Percentiles rank a stretch among this genome's conserved stretches.
phyloP scores from a whole-genome alignment of 2,329 filamentous ascomycete genomes.

The Talaromyces sp. region DNA sequence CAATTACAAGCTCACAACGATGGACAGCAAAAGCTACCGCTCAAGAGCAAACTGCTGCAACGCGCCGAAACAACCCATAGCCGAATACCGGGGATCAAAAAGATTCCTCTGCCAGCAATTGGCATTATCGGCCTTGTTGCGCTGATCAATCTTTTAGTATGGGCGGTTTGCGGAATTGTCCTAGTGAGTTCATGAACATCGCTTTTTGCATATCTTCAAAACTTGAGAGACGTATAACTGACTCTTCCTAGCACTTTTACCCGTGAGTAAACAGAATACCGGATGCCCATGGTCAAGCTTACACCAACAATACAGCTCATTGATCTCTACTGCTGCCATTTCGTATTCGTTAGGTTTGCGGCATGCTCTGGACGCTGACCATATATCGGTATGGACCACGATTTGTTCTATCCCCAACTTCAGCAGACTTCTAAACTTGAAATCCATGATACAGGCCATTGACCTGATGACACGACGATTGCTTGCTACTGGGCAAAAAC shows the following conservation, averaged over 20 bases:
- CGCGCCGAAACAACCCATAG: conserved; percentile 44
- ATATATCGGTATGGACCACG: conserved; percentile 56
- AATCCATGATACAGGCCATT: conserved; percentile 57
- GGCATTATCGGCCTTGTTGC: conserved; percentile 53
- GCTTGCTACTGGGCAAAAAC: conserved; percentile 75
- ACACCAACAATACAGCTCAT: conserved; percentile 36
- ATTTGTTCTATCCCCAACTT: not conserved
- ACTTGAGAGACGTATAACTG: conserved; percentile 1
- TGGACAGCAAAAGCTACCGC: not conserved
- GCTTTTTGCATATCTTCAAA: not conserved
- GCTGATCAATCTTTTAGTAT: conserved; percentile 52
- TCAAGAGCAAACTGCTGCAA: conserved; percentile 25
- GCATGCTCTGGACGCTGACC: conserved; percentile 96
- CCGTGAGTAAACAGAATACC: conserved; percentile 25
- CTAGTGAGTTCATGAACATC: conserved; percentile 38
- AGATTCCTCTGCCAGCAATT: conserved; percentile 53
- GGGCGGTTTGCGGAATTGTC: conserved; percentile 55
- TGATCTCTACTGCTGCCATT: conserved; percentile 76
- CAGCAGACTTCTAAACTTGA: not conserved
- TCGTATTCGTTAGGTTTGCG: conserved; percentile 85
- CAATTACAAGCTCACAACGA: not conserved
- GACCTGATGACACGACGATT: conserved; percentile 91
- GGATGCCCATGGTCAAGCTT: not conserved
- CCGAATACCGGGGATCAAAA: conserved; percentile 50
- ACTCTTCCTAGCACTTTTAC: conserved; percentile 26